Conservation (phyloP, 2,329 filamentous ascomycete species). For the Rasamsonia emersonii region DNA sequence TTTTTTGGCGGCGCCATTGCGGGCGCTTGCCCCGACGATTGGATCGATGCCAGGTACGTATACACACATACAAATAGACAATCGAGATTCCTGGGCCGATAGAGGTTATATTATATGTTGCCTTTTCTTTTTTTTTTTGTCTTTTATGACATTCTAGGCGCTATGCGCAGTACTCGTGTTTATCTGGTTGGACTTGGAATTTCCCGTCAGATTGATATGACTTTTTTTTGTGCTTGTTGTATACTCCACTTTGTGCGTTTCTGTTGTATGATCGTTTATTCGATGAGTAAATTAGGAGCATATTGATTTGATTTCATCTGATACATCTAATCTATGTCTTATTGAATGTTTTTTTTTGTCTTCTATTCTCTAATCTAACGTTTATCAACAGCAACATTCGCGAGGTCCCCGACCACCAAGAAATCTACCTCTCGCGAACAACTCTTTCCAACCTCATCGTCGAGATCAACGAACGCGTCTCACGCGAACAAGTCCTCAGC, state of each 20-base stretch:
- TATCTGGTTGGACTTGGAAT: background rate
- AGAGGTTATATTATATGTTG: no score
- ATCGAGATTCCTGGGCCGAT: slow-evolving; percentile 1
- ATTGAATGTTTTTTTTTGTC: background rate
- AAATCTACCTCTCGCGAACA: slow-evolving; percentile 77
- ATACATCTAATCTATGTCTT: background rate
- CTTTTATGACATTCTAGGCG: background rate
- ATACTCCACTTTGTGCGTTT: background rate
- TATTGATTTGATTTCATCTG: background rate
- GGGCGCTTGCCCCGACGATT: slow-evolving; percentile 23
- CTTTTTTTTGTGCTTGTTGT: background rate
- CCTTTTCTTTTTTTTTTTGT: background rate
- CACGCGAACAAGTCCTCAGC: slow-evolving; percentile 17
- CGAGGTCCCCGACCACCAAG: slow-evolving; percentile 57
- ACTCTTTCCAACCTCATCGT: slow-evolving; percentile 83
- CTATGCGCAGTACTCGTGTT: background rate
- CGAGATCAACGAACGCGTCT: slow-evolving; percentile 79
- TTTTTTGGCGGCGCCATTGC: slow-evolving; percentile 30
- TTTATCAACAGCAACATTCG: slow-evolving; percentile 25
- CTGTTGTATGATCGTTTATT: background rate
- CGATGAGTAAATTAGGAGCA: background rate
- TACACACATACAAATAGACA: background rate
- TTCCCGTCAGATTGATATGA: background rate
- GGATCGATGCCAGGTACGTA: slow-evolving; percentile 30
- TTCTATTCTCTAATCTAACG: background rate